Evolutionary conservation across 768 basidiomycete species (phyloP).

Genomic region (Leccinum uliginosum): DNA sequence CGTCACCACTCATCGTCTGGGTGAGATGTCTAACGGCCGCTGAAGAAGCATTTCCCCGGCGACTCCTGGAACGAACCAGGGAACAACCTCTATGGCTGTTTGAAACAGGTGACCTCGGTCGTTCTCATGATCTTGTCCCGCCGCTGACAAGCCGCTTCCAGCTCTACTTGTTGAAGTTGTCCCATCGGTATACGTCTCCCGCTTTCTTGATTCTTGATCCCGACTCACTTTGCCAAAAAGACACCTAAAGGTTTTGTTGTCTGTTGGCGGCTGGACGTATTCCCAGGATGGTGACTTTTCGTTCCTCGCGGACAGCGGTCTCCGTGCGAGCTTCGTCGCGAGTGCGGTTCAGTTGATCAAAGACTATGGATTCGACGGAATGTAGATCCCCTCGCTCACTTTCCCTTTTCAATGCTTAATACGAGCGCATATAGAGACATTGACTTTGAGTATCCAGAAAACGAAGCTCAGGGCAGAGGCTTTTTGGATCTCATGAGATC

Average conservation of each 20-base stretch:
- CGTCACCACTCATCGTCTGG: neutral
- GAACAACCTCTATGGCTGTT: constrained; percentile 75
- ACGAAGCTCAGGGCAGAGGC: constrained; percentile 54
- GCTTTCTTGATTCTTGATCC: neutral
- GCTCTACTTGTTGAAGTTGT: constrained; percentile 55
- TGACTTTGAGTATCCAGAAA: constrained; percentile 76
- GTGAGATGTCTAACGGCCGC: constrained; percentile 2
- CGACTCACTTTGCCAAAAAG: constrained; percentile 17
- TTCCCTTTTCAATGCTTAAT: neutral
- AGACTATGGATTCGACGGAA: constrained; percentile 79
- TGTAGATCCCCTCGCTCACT: constrained; percentile 36
- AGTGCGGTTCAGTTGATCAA: constrained; percentile 60
- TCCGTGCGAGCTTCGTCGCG: constrained; percentile 54
- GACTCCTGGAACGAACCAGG: constrained; percentile 74
- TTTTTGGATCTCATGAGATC: constrained; percentile 62
- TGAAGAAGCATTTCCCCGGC: constrained; percentile 63
- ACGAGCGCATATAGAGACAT: constrained; percentile 47
- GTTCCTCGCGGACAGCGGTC: constrained; percentile 50
- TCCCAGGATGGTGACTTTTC: constrained; percentile 64
- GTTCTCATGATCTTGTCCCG: neutral
- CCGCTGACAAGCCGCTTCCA: neutral
- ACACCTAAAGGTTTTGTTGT: constrained; percentile 49
- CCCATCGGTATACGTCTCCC: constrained; percentile 36
- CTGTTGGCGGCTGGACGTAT: constrained; percentile 66
- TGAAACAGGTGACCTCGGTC: constrained; percentile 61